Conservation (phyloP, 2,329 filamentous ascomycete species). For the Ophiostoma ips region DNA sequence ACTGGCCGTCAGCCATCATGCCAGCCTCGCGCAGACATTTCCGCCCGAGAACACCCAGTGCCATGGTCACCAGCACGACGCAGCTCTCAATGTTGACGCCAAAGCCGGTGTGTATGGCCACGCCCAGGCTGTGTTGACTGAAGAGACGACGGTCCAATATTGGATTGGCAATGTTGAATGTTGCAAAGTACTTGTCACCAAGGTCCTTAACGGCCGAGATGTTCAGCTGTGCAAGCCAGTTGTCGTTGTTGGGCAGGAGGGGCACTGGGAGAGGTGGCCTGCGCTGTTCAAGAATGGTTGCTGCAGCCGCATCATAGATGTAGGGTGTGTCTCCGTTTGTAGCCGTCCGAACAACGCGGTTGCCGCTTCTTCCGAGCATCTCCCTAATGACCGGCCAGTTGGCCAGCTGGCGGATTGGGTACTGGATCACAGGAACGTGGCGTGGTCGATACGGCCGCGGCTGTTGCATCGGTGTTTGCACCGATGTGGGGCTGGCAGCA, state of each 20-base stretch:
- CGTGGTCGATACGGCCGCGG: neutral
- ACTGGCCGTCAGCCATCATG: constrained; percentile 19
- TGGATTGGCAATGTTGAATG: constrained; percentile 38
- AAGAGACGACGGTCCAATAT: constrained; percentile 38
- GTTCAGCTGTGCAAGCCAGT: constrained; percentile 32
- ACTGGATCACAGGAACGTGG: constrained; percentile 13
- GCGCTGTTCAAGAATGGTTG: constrained; percentile 33
- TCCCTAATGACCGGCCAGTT: constrained; percentile 12
- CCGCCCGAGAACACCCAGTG: constrained; percentile 35
- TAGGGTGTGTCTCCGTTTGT: neutral
- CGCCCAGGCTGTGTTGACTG: constrained; percentile 33
- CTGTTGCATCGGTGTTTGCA: constrained; percentile 1
- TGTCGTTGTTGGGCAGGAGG: constrained; percentile 22
- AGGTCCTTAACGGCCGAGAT: constrained; percentile 34
- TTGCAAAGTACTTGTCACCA: constrained; percentile 39
- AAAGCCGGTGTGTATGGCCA: constrained; percentile 34
- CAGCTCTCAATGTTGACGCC: constrained; percentile 38
- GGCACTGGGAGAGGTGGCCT: constrained; percentile 26
- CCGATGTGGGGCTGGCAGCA: constrained; percentile 5
- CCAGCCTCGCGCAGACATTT: constrained; percentile 34
- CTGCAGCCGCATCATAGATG: constrained; percentile 7
- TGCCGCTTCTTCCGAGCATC: constrained; percentile 3
- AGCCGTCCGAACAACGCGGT: neutral
- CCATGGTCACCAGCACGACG: constrained; percentile 34
- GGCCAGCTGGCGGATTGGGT: constrained; percentile 13